phyloP scores from a whole-genome alignment of 2,329 filamentous ascomycete species.

The Sporothrix sp. region DNA sequence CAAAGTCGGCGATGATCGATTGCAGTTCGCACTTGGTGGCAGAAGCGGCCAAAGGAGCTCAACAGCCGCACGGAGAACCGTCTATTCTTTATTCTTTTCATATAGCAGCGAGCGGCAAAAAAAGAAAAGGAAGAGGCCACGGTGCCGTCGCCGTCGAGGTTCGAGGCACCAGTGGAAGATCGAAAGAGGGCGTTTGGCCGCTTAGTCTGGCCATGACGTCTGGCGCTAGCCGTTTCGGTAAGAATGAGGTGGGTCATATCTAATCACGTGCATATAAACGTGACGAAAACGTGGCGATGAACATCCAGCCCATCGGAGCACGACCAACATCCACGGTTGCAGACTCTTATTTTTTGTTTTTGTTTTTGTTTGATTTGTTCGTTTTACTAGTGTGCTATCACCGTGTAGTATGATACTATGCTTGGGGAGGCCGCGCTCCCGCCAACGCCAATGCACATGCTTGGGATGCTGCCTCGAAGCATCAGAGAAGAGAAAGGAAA shows the following conservation, averaged over 20 bases:
- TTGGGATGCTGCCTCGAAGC: neutral
- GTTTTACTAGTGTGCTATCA: no score
- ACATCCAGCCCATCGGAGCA: no score
- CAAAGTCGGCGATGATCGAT: neutral
- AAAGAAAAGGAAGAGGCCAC: neutral
- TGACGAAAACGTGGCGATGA: neutral
- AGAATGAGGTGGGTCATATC: neutral
- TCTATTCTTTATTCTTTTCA: no score
- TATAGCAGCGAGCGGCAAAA: no score
- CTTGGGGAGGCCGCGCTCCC: no score
- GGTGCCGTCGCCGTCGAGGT: neutral
- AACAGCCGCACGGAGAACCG: no score
- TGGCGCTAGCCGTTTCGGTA: neutral
- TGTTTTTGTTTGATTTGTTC: neutral
- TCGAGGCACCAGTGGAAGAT: conserved; percentile 6
- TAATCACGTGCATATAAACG: neutral
- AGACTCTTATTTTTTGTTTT: neutral
- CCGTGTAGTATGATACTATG: no score
- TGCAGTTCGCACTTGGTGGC: neutral
- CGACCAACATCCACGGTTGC: neutral
- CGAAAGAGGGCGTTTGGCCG: neutral
- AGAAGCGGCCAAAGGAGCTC: neutral
- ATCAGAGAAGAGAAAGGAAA: neutral
- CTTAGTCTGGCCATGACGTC: neutral
- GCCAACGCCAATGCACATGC: conserved; percentile 9